phyloP scores from a whole-genome alignment of 2,329 filamentous ascomycete species.

The Cladosporium halotolerans region DNA sequence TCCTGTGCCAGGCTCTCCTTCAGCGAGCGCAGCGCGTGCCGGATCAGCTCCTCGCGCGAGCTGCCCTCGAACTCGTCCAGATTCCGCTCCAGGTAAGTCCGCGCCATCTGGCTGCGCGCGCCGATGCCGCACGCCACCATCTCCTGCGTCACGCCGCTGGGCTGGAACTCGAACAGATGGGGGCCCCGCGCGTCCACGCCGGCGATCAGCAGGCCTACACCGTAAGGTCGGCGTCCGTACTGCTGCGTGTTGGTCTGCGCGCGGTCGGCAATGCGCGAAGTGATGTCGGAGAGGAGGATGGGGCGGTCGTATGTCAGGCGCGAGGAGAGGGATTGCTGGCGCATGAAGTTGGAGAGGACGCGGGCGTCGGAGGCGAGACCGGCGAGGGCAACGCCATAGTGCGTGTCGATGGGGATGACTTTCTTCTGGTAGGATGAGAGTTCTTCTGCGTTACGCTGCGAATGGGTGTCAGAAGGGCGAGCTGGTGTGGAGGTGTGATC shows the following conservation, averaged over 20 bases:
- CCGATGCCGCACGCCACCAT: slow-evolving; percentile 96
- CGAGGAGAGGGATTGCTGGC: slow-evolving; percentile 93
- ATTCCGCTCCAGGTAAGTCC: slow-evolving; percentile 92
- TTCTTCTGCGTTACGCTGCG: slow-evolving; percentile 93
- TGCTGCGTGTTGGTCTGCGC: slow-evolving; percentile 97
- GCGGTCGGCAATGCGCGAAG: slow-evolving; percentile 88
- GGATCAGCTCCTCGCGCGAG: slow-evolving; percentile 77
- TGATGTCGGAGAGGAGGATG: slow-evolving; percentile 83
- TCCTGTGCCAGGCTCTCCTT: slow-evolving; percentile 96
- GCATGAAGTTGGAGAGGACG: slow-evolving; percentile 99
- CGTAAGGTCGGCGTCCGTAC: slow-evolving; percentile 93
- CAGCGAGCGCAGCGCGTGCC: slow-evolving; percentile 81
- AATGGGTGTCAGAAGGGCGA: not conserved
- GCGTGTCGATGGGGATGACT: slow-evolving; percentile 91
- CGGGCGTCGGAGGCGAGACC: slow-evolving; percentile 96
- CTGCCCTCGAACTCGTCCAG: slow-evolving; percentile 73
- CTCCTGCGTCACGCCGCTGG: slow-evolving; percentile 90
- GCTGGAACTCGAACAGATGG: slow-evolving; percentile 98
- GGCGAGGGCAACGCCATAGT: slow-evolving; percentile 91
- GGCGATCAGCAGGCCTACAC: slow-evolving; percentile 84
- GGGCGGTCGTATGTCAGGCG: slow-evolving; percentile 93
- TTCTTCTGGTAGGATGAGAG: slow-evolving; percentile 99
- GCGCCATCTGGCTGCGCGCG: slow-evolving; percentile 91
- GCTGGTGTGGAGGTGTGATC: not conserved
- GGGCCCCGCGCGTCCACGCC: slow-evolving; percentile 91